Percentiles rank a stretch among this genome's conserved stretches.
Evolutionary conservation across 2,329 filamentous ascomycete species (phyloP).

Genomic region (Exserohilum rostratum): DNA sequence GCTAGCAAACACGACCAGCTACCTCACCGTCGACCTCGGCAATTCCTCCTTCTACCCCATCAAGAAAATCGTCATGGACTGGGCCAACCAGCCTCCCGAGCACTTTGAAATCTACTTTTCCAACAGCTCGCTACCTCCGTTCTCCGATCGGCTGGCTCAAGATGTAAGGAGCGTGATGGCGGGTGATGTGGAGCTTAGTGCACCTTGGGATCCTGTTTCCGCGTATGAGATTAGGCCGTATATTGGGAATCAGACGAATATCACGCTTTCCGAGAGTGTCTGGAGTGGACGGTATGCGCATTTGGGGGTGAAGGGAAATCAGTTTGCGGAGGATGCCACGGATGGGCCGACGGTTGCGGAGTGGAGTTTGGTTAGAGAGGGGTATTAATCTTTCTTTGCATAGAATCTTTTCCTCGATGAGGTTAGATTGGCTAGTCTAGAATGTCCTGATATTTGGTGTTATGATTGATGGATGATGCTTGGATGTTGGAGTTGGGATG

Average conservation of each 20-base stretch:
- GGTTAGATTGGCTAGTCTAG: too few species aligned
- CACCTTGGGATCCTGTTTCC: slow-evolving; percentile 48
- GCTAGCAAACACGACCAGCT: slow-evolving; percentile 56
- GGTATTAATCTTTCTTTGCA: not conserved
- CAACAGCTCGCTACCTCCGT: slow-evolving; percentile 51
- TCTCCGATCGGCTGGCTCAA: slow-evolving; percentile 1
- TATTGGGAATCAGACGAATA: slow-evolving; percentile 54
- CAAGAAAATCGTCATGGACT: slow-evolving; percentile 63
- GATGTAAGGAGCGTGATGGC: slow-evolving; percentile 25
- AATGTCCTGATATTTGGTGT: too few species aligned
- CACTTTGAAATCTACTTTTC: slow-evolving; percentile 62
- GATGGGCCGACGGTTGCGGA: slow-evolving; percentile 61
- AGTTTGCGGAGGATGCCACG: slow-evolving; percentile 39
- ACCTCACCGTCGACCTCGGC: slow-evolving; percentile 62
- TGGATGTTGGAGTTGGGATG: not conserved
- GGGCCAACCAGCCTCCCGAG: slow-evolving; percentile 62
- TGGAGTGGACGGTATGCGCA: slow-evolving; percentile 55
- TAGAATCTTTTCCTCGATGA: not conserved
- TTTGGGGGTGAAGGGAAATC: slow-evolving; percentile 57
- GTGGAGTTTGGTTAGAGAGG: slow-evolving; percentile 50
- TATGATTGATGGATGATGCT: not conserved
- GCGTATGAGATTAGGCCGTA: slow-evolving; percentile 50
- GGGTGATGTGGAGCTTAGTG: slow-evolving; percentile 48
- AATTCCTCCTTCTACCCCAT: slow-evolving; percentile 49
- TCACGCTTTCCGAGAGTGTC: slow-evolving; percentile 47